phyloP scores from a whole-genome alignment of 768 basidiomycete genomes.

The Macrolepiota fuliginosa region DNA sequence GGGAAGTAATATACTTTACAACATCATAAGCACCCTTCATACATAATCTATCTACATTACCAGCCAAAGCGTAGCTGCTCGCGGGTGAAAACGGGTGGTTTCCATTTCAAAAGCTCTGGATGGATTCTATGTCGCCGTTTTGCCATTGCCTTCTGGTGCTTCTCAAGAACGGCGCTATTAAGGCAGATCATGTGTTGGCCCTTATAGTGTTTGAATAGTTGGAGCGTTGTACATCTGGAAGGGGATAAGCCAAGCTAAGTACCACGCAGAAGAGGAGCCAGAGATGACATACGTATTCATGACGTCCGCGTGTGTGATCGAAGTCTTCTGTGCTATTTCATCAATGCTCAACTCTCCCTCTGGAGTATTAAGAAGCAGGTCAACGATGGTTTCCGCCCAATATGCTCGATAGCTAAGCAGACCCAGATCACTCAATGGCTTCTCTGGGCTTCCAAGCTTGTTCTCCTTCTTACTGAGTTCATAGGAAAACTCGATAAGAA shows the following conservation, averaged over 20 bases:
- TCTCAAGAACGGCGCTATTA: slow-evolving; percentile 87
- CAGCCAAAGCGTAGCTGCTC: slow-evolving; percentile 83
- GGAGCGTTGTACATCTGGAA: slow-evolving; percentile 86
- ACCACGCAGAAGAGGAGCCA: slow-evolving; percentile 10
- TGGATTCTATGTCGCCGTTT: slow-evolving; percentile 81
- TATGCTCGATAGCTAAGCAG: slow-evolving; percentile 92
- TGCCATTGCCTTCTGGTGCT: slow-evolving; percentile 78
- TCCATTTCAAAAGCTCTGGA: slow-evolving; percentile 84
- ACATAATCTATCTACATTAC: slow-evolving; percentile 26
- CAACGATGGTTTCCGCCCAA: slow-evolving; percentile 96
- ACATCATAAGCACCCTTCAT: slow-evolving; percentile 16
- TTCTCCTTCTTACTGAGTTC: slow-evolving; percentile 95
- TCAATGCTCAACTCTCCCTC: slow-evolving; percentile 89
- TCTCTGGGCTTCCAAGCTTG: slow-evolving; percentile 96
- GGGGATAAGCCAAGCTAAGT: neutral
- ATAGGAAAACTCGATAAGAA: slow-evolving; percentile 98
- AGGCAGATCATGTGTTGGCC: slow-evolving; percentile 92
- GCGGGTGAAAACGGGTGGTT: slow-evolving; percentile 89
- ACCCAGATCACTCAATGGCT: slow-evolving; percentile 93
- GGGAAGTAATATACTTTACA: slow-evolving; percentile 12
- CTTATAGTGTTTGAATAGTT: slow-evolving; percentile 95
- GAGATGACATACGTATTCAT: slow-evolving; percentile 88
- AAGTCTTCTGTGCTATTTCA: slow-evolving; percentile 93
- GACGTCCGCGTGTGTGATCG: slow-evolving; percentile 93
- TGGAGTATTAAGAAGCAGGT: slow-evolving; percentile 72